A percentile compares a stretch with the other conserved stretches of the same genome.
These are phyloP conservation scores for Saccharomycopsis lassenensis DNA, from an alignment of 805 yeast genomes.

Conservation along the genomic window DNA sequence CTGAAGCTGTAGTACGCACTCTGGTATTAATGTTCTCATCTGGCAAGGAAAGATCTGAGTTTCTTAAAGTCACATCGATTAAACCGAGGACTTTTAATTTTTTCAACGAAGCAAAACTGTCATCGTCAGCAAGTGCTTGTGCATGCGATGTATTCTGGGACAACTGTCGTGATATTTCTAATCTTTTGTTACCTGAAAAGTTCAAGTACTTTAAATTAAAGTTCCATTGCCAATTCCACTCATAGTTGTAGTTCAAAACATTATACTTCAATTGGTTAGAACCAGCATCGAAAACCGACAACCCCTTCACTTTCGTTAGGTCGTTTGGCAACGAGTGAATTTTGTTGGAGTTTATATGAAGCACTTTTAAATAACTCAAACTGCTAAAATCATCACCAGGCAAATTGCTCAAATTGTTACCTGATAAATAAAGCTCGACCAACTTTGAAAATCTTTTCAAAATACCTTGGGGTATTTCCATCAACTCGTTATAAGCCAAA, in stretches of 20 bases:
- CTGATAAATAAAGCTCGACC: slow-evolving; percentile 64
- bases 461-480: slow-evolving; percentile 74
- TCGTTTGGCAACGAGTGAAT: slow-evolving; percentile 85
- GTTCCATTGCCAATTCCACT: slow-evolving; percentile 96
- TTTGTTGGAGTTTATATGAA: slow-evolving; percentile 75
- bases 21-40: slow-evolving; percentile 78
- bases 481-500: slow-evolving; percentile 71
- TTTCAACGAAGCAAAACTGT: slow-evolving; percentile 64
- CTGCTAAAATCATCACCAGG: slow-evolving; percentile 77
- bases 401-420: slow-evolving; percentile 65
- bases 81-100: slow-evolving; percentile 68
- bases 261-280: slow-evolving; percentile 85
- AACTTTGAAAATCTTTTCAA: slow-evolving; percentile 44
- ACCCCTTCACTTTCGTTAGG: slow-evolving; percentile 49
- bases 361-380: slow-evolving; percentile 43
- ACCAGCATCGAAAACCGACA: slow-evolving; percentile 78
- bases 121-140: slow-evolving; percentile 30
- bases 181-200: slow-evolving; percentile 84
- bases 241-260: slow-evolving; percentile 88
- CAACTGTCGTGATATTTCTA: slow-evolving; percentile 47
- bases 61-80: slow-evolving; percentile 90
- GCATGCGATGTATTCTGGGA: slow-evolving; percentile 33
- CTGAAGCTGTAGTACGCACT: slow-evolving; percentile 83
- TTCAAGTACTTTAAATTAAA: slow-evolving; percentile 65
- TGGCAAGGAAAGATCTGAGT: slow-evolving; percentile 59